Conservation (phyloP, 495 filamentous ascomycete genomes). For the Tetracladium setigerum region DNA sequence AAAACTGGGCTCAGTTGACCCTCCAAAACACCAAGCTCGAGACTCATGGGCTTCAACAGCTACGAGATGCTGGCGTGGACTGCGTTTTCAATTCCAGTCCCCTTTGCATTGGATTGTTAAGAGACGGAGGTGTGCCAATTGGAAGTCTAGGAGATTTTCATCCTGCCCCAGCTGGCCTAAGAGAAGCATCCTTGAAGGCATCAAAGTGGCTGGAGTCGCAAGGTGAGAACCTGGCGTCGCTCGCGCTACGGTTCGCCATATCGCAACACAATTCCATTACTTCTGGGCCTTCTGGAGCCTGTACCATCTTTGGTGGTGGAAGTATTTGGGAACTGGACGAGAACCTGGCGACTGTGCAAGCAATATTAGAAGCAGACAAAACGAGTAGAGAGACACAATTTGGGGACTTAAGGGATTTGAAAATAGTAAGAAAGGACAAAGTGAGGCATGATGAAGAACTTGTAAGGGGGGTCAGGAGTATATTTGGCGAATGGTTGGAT, state of each 20-base stretch:
- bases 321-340: constrained; percentile 6
- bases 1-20: constrained; percentile 85
- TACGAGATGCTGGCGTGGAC: constrained; percentile 65
- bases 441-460: constrained; percentile 3
- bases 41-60: constrained; percentile 36
- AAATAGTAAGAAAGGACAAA: background rate
- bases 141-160: constrained; percentile 77
- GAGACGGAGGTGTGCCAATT: constrained; percentile 63
- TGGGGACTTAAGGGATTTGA: constrained; percentile 2
- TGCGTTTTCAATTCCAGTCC: constrained; percentile 80
- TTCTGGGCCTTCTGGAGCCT: background rate
- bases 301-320: constrained; percentile 5
- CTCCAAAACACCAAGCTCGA: constrained; percentile 68
- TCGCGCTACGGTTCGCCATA: constrained; percentile 1
- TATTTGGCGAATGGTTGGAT: constrained; percentile 5
- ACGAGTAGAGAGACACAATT: background rate
- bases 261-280: background rate
- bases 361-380: background rate
- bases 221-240: constrained; percentile 37
- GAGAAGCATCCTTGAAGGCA: constrained; percentile 40
- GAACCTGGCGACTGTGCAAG: background rate
- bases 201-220: constrained; percentile 28
- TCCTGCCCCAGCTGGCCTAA: constrained; percentile 65
- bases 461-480: background rate
- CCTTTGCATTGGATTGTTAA: constrained; percentile 79